Percentiles rank a stretch among this genome's conserved stretches.
Evolutionary conservation across 2,329 filamentous ascomycete species (phyloP).

Genomic region (Tolypocladium album): DNA sequence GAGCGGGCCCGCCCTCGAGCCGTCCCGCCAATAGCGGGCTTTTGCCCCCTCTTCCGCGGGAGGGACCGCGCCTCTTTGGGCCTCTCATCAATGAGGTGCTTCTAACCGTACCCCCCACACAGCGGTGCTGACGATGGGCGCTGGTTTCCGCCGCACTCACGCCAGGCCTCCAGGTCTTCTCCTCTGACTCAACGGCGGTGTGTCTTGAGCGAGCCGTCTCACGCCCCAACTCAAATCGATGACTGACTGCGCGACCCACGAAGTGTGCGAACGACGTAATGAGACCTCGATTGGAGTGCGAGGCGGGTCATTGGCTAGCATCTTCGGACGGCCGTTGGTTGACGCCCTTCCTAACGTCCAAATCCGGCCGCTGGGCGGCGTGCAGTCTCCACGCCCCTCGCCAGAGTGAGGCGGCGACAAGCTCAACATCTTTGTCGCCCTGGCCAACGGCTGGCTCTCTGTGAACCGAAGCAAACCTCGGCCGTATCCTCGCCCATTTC

Average conservation of each 20-base stretch:
- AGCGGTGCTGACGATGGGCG: too few relatives aligned
- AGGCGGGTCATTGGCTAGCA: not conserved
- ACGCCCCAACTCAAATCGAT: not conserved
- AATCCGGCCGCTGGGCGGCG: not conserved
- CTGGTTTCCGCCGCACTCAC: too few relatives aligned
- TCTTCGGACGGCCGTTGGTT: not conserved
- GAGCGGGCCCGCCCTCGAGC: not conserved
- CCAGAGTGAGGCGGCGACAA: not conserved
- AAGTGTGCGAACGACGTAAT: not conserved
- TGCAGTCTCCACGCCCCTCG: not conserved
- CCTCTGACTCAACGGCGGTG: constrained; percentile 5
- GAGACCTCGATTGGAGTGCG: not conserved
- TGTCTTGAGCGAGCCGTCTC: not conserved
- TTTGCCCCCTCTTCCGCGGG: not conserved
- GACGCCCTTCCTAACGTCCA: not conserved
- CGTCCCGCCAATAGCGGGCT: not conserved
- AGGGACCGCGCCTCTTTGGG: not conserved
- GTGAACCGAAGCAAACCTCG: not conserved
- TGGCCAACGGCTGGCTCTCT: not conserved
- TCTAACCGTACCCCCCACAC: too few relatives aligned
- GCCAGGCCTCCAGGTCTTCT: too few relatives aligned
- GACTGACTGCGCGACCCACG: not conserved
- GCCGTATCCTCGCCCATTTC: not conserved
- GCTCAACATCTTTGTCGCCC: not conserved
- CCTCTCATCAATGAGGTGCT: not conserved